phyloP scores from a whole-genome alignment of 768 basidiomycete species.

The Leccinum incarnatum region DNA sequence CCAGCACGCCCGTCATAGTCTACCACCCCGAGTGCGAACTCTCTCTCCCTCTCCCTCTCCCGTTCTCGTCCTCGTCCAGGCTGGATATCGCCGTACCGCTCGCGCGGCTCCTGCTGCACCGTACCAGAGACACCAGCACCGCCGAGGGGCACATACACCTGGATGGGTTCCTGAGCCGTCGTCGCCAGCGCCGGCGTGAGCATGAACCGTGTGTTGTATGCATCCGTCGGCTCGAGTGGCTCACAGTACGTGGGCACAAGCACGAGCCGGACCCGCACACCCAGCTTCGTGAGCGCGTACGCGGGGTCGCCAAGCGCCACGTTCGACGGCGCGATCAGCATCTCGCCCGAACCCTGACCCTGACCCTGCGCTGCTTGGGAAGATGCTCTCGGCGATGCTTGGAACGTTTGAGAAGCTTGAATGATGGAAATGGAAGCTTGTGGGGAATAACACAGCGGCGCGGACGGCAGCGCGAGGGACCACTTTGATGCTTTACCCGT shows the following conservation, averaged over 20 bases:
- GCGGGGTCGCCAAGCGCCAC: conserved; percentile 19
- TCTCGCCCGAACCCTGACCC: conserved; percentile 1
- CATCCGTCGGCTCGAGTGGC: conserved; percentile 16
- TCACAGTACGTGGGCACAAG: conserved; percentile 25
- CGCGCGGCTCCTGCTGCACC: conserved; percentile 1
- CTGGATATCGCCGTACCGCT: conserved; percentile 3
- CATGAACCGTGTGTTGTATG: conserved; percentile 11
- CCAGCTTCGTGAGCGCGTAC: conserved; percentile 25
- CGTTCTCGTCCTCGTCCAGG: conserved; percentile 1
- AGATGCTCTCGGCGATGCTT: no score
- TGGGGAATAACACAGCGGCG: conserved; percentile 17
- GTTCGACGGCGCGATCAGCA: conserved; percentile 3
- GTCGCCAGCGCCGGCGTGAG: conserved; percentile 18
- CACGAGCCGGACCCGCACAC: conserved; percentile 15
- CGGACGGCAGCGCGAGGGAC: conserved; percentile 25
- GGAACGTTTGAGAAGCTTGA: no score
- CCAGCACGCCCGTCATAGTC: conserved; percentile 24
- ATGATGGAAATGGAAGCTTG: neutral
- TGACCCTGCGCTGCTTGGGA: no score
- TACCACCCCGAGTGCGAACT: conserved; percentile 20
- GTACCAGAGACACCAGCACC: neutral
- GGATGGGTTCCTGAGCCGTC: conserved; percentile 18
- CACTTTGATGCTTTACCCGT: conserved; percentile 21
- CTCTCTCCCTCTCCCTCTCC: conserved; percentile 14
- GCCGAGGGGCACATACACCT: conserved; percentile 11